Evolutionary conservation across 345 rosid species (phyloP), one percentile per base, ranked within the genome.

Genomic region (Physaria fendleri): DNA sequence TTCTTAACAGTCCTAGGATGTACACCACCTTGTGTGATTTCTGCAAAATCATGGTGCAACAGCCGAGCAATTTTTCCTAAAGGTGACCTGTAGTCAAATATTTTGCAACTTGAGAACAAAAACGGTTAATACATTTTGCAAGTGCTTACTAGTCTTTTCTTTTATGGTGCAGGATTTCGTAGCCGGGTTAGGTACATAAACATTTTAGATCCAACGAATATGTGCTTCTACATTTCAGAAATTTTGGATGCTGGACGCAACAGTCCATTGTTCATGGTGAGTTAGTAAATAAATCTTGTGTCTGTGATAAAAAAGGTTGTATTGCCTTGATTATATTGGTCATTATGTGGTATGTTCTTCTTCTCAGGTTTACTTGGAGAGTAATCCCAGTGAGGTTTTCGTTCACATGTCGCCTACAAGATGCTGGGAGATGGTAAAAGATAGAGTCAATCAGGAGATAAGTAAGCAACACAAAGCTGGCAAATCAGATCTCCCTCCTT

Each of bases 391-490:
- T 69, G 99, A 94, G 83, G 84, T 90, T 58, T 94, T 94, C 32
- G 51, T 90, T 68, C 95, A 94, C 51, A 41, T 84, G 71, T 81
- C 99, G 1, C 90, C 96, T 7, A 65, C 82, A 59, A 84, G 81
- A 76, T 85, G 99, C 75, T 94, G 99, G 99, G 99, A 94, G 80
- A 78, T 94, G 96, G 99, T 94, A 68, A 79, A 85, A 72, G 97
- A 94, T 17, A 78, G 91, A 79, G 87, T 85, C 45, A 94, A 94
- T 72, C 88, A 79, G 65, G 99, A 94, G 84, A 94, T 94, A 65
- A 54, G 78, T 13, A 94, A 77, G 79, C 92, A 82, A 16, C 96
- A 90, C 74, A 87, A 78, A 72, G 51, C 79, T 42, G 99, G 97
- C 34, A 85, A 61, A 71, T 67, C 34, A 44, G 81, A 82, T 71